Evolutionary conservation across 75 land plant species (phyloP).

Genomic region (Chamaecyparis obtusa): DNA sequence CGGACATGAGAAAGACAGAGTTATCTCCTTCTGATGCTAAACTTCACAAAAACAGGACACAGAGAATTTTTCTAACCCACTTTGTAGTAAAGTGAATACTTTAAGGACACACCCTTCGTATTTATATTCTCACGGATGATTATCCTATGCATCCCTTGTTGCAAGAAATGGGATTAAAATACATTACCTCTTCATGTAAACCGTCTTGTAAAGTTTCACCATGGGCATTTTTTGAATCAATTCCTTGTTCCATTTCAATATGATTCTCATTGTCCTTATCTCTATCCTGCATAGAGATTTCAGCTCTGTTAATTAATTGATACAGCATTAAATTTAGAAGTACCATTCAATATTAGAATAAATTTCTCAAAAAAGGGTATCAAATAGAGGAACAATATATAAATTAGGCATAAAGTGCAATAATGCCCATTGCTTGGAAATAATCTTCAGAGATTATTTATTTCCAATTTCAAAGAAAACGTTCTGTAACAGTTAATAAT

Average conservation of each 20-base stretch:
- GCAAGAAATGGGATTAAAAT: not conserved
- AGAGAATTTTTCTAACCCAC: too few relatives aligned
- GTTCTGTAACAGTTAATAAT: not conserved
- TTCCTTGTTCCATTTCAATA: not conserved
- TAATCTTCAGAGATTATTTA: not conserved
- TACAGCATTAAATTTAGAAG: not conserved
- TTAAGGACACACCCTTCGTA: too few relatives aligned
- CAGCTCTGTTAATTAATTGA: not conserved
- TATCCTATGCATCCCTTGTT: not conserved
- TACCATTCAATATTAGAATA: not conserved
- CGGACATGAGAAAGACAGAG: too few relatives aligned
- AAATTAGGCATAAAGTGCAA: not conserved
- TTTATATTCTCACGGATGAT: too few relatives aligned
- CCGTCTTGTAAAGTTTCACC: conserved; percentile 6
- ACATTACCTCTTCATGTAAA: conserved; percentile 7
- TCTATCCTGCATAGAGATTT: not conserved
- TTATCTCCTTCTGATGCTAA: too few relatives aligned
- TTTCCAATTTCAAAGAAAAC: not conserved
- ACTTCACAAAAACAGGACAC: too few relatives aligned
- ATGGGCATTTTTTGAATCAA: not conserved
- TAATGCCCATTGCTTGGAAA: not conserved
- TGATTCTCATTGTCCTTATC: conserved; percentile 3
- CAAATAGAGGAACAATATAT: too few relatives aligned
- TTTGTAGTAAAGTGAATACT: too few relatives aligned
- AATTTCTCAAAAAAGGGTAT: not conserved